A percentile compares a stretch with the other conserved stretches of the same genome.
These are phyloP conservation scores for Vanderwaltozyma yarrowii DNA, from an alignment of 805 yeast species.

Conservation along the genomic window DNA sequence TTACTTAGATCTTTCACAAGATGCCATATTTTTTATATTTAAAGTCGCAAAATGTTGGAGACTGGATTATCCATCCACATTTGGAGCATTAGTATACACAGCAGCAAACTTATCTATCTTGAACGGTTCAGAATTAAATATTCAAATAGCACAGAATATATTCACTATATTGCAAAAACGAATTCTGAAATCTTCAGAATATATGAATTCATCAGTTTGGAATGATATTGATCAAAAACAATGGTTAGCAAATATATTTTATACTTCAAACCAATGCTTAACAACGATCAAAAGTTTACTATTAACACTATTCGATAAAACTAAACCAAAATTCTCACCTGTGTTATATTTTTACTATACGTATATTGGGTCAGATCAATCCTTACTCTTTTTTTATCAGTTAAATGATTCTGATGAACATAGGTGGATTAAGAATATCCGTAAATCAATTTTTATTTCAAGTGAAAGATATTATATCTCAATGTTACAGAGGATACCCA, in stretches of 20 bases:
- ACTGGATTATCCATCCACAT: conserved; percentile 36
- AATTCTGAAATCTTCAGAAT: conserved; percentile 13
- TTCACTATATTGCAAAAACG: conserved; percentile 25
- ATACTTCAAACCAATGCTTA: conserved; percentile 39
- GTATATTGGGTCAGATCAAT: conserved; percentile 38
- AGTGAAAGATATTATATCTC: conserved; percentile 37
- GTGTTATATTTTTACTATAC: conserved; percentile 39
- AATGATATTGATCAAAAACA: conserved; percentile 38
- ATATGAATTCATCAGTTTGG: conserved; percentile 29
- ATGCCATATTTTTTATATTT: conserved; percentile 34
- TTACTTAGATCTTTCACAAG: conserved; percentile 30
- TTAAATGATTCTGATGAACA: not conserved
- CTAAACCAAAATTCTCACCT: conserved; percentile 52
- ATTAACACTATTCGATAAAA: conserved; percentile 32
- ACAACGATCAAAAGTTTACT: conserved; percentile 36
- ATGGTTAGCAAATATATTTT: conserved; percentile 39
- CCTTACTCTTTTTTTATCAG: conserved; percentile 13
- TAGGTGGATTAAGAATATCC: conserved; percentile 34
- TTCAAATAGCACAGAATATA: conserved; percentile 25
- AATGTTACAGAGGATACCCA: conserved; percentile 43
- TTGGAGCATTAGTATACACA: conserved; percentile 40
- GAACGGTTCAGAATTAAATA: conserved; percentile 24
- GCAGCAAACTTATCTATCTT: conserved; percentile 36
- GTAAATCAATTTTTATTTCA: conserved; percentile 29
- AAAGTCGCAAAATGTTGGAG: conserved; percentile 50